Evolutionary conservation across 1,139 yeast genomes (phyloP).

Genomic region (Kurtzmaniella quercitrusa): DNA sequence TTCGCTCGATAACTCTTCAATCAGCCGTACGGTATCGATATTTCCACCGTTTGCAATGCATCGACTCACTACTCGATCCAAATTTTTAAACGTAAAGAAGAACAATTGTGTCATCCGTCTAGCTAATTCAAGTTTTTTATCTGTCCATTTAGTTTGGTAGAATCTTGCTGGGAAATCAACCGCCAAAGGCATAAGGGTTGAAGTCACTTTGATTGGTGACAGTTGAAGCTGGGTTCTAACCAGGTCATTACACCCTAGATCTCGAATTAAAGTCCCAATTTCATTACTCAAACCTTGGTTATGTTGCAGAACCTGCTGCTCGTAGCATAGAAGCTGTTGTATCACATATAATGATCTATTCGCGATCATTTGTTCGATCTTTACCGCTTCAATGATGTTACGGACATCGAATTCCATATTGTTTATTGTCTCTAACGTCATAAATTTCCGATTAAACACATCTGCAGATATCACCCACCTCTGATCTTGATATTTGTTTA

Average conservation of each 20-base stretch:
- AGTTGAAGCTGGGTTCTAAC: background rate
- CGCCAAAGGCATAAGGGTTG: background rate
- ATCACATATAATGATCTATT: constrained; percentile 12
- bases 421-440: constrained; percentile 8
- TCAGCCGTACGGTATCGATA: background rate
- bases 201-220: background rate
- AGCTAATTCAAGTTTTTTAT: background rate
- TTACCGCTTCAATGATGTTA: constrained; percentile 6
- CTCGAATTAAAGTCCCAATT: constrained; percentile 15
- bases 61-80: constrained; percentile 1
- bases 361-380: constrained; percentile 10
- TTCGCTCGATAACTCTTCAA: background rate
- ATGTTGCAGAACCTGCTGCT: constrained; percentile 7
- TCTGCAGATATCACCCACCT: constrained; percentile 10
- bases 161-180: constrained; percentile 3
- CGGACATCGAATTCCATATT: constrained; percentile 6
- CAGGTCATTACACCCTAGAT: background rate
- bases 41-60: background rate
- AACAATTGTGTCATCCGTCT: background rate
- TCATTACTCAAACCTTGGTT: constrained; percentile 8
- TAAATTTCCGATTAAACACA: constrained; percentile 14
- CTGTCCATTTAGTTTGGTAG: background rate
- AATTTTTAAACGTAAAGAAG: background rate
- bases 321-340: constrained; percentile 7
- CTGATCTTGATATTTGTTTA: constrained; percentile 2